Evolutionary conservation across 2,329 filamentous ascomycete genomes (phyloP).

Genomic region (Diaporthe eres): DNA sequence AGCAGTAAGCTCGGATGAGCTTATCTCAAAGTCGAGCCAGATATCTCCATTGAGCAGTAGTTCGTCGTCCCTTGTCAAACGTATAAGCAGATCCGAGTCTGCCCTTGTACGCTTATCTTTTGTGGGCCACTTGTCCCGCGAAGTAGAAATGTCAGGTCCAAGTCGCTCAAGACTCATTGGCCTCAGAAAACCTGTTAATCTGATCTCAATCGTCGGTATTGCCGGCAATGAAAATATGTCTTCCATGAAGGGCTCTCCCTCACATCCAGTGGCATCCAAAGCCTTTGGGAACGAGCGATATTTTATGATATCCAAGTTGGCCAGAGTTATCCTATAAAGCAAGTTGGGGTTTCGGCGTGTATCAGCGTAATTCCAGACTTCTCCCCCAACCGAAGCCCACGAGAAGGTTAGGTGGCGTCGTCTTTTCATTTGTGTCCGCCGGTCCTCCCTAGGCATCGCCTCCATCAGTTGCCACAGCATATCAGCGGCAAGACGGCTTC

Average conservation of each 20-base stretch:
- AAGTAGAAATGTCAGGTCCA: not conserved
- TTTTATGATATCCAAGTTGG: not conserved
- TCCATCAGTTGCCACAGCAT: not conserved
- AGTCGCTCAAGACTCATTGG: not conserved
- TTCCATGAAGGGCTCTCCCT: not conserved
- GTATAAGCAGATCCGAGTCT: not conserved
- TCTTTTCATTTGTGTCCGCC: too few relatives aligned
- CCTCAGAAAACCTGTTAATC: not conserved
- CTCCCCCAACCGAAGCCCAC: not conserved
- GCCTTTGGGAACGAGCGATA: not conserved
- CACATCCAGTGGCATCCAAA: not conserved
- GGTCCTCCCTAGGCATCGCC: not conserved
- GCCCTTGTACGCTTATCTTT: too few relatives aligned
- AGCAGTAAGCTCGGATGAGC: not conserved
- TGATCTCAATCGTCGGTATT: not conserved
- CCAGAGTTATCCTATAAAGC: not conserved
- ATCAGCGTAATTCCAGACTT: not conserved
- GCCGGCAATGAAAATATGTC: not conserved
- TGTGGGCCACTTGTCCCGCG: fast-evolving
- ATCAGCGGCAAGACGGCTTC: not conserved
- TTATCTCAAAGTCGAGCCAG: not conserved
- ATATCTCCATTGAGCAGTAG: too few relatives aligned
- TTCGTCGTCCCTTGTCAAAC: not conserved
- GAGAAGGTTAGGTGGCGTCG: not conserved
- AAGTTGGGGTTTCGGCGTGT: too few relatives aligned